Evolutionary conservation across 2,329 filamentous ascomycete genomes (phyloP).

Genomic region (Fusarium oxysporum): DNA sequence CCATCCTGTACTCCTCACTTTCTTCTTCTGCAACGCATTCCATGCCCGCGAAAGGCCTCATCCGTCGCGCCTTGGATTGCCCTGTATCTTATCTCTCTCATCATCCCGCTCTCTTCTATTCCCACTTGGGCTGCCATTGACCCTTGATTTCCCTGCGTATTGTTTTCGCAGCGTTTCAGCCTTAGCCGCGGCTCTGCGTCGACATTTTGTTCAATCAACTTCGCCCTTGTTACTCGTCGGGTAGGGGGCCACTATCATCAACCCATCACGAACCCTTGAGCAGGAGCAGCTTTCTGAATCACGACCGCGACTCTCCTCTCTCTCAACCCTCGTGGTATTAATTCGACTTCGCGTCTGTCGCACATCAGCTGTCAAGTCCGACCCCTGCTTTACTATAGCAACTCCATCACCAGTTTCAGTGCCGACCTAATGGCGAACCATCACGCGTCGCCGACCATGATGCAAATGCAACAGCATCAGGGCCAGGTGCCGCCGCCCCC

Average conservation of each 20-base stretch:
- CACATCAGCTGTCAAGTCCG: conserved; percentile 18
- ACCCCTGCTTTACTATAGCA: conserved; percentile 31
- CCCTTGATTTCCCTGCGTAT: conserved; percentile 13
- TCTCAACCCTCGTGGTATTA: background rate
- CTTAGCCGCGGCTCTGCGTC: conserved; percentile 25
- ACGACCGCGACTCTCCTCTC: conserved; percentile 11
- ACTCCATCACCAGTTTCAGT: conserved; percentile 22
- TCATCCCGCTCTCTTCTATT: conserved; percentile 19
- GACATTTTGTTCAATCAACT: conserved; percentile 15
- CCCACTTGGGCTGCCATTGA: conserved; percentile 25
- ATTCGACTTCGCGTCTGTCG: conserved; percentile 27
- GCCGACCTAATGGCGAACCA: conserved; percentile 75
- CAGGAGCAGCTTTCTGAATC: conserved; percentile 28
- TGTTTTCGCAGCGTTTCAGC: conserved; percentile 3
- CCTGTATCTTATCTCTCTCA: conserved; percentile 17
- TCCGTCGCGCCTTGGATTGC: conserved; percentile 40
- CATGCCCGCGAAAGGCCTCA: conserved; percentile 49
- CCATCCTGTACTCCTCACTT: conserved; percentile 54
- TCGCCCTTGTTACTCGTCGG: conserved; percentile 22
- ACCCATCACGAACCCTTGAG: conserved; percentile 28
- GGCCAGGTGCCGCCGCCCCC: conserved; percentile 69
- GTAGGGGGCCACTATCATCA: conserved; percentile 12
- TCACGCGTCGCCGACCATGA: conserved; percentile 84
- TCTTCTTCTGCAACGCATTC: conserved; percentile 52
- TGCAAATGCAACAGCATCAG: conserved; percentile 73